Evolutionary conservation across 208 protist genomes (phyloP), one percentile per base, ranked within the genome.

Genomic region (Trypanosoma platydactyli): DNA sequence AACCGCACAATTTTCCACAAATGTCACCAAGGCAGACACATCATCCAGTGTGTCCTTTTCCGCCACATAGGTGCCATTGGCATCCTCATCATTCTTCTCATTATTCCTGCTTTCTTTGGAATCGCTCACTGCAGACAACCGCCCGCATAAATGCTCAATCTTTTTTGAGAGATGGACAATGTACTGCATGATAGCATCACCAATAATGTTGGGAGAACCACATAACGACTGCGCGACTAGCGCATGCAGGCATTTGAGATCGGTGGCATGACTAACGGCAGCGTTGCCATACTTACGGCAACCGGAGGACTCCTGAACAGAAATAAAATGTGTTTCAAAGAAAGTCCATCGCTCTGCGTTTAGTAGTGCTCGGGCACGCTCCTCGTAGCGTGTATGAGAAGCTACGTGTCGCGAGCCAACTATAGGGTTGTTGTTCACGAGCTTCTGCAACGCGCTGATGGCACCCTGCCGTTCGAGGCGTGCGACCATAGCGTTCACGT

Each of bases 201-300:
- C 90, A 50, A 92, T 56, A 0, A 75, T 71, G 61, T 92, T 94
- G 12, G 56, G 52, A 0, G 84, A 85, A 13, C 81, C 83, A n/a
- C 76, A 77, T 20, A 95, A 64, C 2, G 72, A 79, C 72, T 95
- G 87, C 7, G 85, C 87, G 41, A 84, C 81, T 30, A 93, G 77
- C 0, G 90, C 90, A 71, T 95, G 90, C n/a, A 94, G 71, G 60
- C 90, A 95, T 73, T 95, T 95, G 30, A 95, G 61, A 71, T 92
- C 87, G 33, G 33, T 76, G 15, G 76, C 74, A 64, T 94, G 78
- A 30, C 78, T 67, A 38, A 94, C 90, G 6, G 85, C 90, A 3
- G 83, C 90, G 68, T 95, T 95, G 42, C 90, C 90, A 56, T 83
- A 94, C 55, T 89, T 91, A 5, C 60, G 80, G 61, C 49, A 44